phyloP scores from a whole-genome alignment of 2,329 filamentous ascomycete species.

The Moelleriella libera region DNA sequence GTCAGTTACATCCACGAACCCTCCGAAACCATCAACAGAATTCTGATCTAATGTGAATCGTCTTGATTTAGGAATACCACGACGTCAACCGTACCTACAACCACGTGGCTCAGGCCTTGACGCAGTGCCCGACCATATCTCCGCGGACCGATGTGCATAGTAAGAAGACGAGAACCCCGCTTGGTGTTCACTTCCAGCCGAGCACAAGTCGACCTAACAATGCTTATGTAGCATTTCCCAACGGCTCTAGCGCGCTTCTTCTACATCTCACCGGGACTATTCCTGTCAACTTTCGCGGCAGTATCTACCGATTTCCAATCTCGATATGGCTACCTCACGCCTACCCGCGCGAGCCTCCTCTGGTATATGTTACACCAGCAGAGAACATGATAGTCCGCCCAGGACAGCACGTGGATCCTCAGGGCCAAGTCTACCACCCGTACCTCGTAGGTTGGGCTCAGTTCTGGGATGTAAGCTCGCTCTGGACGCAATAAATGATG shows the following conservation, averaged over 20 bases:
- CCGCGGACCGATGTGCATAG: conserved; percentile 93
- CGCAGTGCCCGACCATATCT: conserved; percentile 64
- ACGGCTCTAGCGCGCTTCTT: conserved; percentile 74
- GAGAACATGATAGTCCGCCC: conserved; percentile 81
- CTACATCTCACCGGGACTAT: conserved; percentile 77
- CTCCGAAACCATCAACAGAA: neutral
- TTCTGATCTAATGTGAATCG: neutral
- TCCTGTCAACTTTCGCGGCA: conserved; percentile 81
- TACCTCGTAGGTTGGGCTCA: conserved; percentile 83
- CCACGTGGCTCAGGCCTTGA: conserved; percentile 72
- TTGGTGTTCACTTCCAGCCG: neutral
- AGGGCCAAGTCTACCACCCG: conserved; percentile 89
- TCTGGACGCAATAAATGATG: conserved; percentile 1
- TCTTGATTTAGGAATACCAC: conserved; percentile 60
- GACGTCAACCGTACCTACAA: conserved; percentile 88
- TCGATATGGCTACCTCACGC: conserved; percentile 86
- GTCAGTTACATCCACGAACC: conserved; percentile 26
- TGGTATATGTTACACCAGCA: conserved; percentile 79
- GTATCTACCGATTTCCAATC: conserved; percentile 80
- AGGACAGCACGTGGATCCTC: conserved; percentile 87
- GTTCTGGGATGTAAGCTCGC: conserved; percentile 66
- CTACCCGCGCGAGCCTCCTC: conserved; percentile 74
- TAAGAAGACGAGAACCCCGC: conserved; percentile 26
- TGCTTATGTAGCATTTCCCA: conserved; percentile 59
- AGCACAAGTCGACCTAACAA: conserved; percentile 4